Conservation (phyloP, 2,329 filamentous ascomycete species). For the Neonectria neomacrospora region DNA sequence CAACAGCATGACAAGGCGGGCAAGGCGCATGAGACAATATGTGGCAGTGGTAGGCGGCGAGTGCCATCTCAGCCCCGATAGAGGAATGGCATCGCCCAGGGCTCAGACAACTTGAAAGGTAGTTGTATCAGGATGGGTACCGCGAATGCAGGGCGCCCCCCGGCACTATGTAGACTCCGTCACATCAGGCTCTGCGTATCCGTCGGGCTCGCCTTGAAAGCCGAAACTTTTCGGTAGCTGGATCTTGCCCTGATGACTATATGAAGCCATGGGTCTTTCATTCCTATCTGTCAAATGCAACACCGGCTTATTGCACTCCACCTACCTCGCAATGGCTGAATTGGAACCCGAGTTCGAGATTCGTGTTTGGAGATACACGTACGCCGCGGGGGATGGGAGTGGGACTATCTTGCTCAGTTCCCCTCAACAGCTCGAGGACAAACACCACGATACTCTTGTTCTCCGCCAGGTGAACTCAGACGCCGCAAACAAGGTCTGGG, state of each 20-base stretch:
- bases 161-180: neutral
- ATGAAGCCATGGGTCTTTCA: neutral
- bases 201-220: neutral
- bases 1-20: neutral
- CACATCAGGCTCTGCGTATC: neutral
- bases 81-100: neutral
- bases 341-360: conserved; percentile 28
- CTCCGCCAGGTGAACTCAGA: conserved; percentile 32
- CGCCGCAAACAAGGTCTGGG: conserved; percentile 31
- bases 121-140: neutral
- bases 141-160: neutral
- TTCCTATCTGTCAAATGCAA: neutral
- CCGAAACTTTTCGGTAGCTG: neutral
- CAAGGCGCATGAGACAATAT: neutral
- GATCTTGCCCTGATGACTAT: neutral
- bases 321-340: conserved; percentile 23
- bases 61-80: neutral
- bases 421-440: conserved; percentile 19
- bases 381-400: conserved; percentile 12
- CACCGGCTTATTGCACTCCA: neutral
- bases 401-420: conserved; percentile 29
- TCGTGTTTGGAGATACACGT: conserved; percentile 33
- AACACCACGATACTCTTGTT: conserved; percentile 14
- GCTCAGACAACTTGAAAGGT: neutral
- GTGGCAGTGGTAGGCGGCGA: neutral